Base-by-base conservation (phyloP, 2,329 filamentous ascomycete species). In the Talaromyces sp. region DNA sequence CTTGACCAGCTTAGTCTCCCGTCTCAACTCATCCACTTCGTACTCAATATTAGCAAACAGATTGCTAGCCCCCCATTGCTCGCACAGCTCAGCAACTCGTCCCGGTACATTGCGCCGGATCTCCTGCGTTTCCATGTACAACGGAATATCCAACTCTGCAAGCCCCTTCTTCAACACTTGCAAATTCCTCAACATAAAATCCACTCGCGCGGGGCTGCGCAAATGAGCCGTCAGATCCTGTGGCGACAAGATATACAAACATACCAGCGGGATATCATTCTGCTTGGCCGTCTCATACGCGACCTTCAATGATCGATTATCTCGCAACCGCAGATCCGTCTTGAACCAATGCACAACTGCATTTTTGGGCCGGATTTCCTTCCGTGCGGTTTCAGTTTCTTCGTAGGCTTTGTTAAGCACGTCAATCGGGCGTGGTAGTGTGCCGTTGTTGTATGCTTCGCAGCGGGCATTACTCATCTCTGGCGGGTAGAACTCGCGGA, bases 301-400 rank as follows among this genome's bases (percentile, higher is more conserved):
- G 63, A 86, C 74, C 35, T 83, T 81, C 26, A 96, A 74, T 0
- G 84, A 84, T 9, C 84, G 88, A 71, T 96, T 96, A 72, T 97
- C 93, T 0, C 77, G 73, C 1, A 83, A 80, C 2, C 92, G 83
- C 56, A 96, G 75, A 71, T 96, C 93, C 69, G 84, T 86, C 75
- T 95, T 96, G 79, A 93, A 96, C 92, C 92, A 96, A 75, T 96
- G 90, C 0, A 96, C 84, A 0, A 96, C 88, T 0, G 87, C 41
- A 27, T 84, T 78, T 31, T 84, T 83, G 0, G 81, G 77, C 1
- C 76, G 63, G 13, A 89, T 81, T 1, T 77, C 73, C 29, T 80
- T 77, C 9, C 89, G 82, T 38, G 75, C 71, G 0, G 75, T 67
- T 2, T 80, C 75, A 0, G 91, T 95, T 1, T 86, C 83, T 26